Evolutionary conservation across 768 basidiomycete genomes (phyloP), one percentile per base, ranked within the genome.

Genomic region (Psilocybe sp.): DNA sequence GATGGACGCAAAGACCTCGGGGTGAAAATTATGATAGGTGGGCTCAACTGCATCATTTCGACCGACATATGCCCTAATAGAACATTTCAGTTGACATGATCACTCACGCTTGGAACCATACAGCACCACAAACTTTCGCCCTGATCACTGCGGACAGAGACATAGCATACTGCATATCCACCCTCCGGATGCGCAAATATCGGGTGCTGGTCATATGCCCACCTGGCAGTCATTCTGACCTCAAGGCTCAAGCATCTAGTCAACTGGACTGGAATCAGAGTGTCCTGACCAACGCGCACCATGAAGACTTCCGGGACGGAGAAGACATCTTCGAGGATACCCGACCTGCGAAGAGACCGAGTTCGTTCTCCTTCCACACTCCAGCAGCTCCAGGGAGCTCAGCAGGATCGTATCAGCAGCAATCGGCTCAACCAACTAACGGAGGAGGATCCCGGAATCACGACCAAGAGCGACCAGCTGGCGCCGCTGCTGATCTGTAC

Each of bases 141-240:
- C 68, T 89, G 34, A 82, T 89, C 56, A 76, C 85, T 0, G 82
- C 80, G 14, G 84, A 88, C 63, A 73, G 82, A 37, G 85, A 87
- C 60, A 80, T 85, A 55, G 77, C 78, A 4, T 87, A 85, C 59
- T 78, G 79, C n/a, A 63, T 85, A 40, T 79, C 84, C 1, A 69
- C 71, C 33, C 66, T 87, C 41, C 76, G 79, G 31, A 70, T 80
- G 46, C 75, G 82, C 50, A 67, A 68, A 40, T 82, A 81, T 60
- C 65, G 69, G 14, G 74, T 85, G 33, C 66, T 84, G 40, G 53
- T 85, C 19, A 64, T 86, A 39, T 71, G 72, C n/a, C 72, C 68
- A 28, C 63, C 68, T 13, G 64, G 62, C 7, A 62, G 69, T 3
- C 73, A 79, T 38, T 56, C 64, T 14, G 79, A 73, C 53, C 67